Conservation (phyloP, 495 filamentous ascomycete genomes). For the Glutinoglossum americanum region DNA sequence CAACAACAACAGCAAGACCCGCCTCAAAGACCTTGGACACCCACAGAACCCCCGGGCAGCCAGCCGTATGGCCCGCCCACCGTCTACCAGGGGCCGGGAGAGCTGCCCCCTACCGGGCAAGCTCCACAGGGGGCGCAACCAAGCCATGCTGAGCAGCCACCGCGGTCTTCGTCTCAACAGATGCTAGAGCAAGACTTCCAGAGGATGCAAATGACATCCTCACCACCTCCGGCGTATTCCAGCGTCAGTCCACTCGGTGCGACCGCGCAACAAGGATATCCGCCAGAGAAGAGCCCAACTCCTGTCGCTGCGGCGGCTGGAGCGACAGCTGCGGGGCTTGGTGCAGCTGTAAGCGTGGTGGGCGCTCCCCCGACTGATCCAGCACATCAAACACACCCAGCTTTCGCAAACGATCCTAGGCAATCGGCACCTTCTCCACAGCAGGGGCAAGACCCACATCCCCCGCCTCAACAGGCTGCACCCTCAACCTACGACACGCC, state of each 20-base stretch:
- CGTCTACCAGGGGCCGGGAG: constrained; percentile 65
- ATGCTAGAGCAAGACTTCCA: constrained; percentile 75
- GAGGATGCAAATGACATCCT: constrained; percentile 60
- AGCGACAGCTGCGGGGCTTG: constrained; percentile 18
- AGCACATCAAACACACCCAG: constrained; percentile 42
- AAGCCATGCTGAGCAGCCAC: constrained; percentile 6
- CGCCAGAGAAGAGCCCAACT: constrained; percentile 48
- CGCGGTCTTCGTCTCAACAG: constrained; percentile 12
- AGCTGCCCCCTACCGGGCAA: constrained; percentile 22
- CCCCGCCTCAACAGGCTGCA: constrained; percentile 9
- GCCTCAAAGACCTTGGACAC: constrained; percentile 72
- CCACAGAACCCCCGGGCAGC: constrained; percentile 73
- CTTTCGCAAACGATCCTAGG: constrained; percentile 62
- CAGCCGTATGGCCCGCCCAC: constrained; percentile 83
- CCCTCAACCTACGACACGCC: constrained; percentile 14
- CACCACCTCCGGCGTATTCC: constrained; percentile 83
- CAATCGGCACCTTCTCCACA: constrained; percentile 12
- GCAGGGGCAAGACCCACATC: constrained; percentile 8
- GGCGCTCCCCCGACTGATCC: constrained; percentile 13
- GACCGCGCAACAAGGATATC: constrained; percentile 32
- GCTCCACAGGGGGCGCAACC: constrained; percentile 16
- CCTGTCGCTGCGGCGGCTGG: constrained; percentile 6
- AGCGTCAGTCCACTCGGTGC: constrained; percentile 35
- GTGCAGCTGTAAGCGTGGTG: constrained; percentile 14
- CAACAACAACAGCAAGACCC: constrained; percentile 18